Percentiles rank a stretch among this genome's conserved stretches.
Evolutionary conservation across 768 basidiomycete genomes (phyloP).

Genomic region (Podaxis mareebaensis): DNA sequence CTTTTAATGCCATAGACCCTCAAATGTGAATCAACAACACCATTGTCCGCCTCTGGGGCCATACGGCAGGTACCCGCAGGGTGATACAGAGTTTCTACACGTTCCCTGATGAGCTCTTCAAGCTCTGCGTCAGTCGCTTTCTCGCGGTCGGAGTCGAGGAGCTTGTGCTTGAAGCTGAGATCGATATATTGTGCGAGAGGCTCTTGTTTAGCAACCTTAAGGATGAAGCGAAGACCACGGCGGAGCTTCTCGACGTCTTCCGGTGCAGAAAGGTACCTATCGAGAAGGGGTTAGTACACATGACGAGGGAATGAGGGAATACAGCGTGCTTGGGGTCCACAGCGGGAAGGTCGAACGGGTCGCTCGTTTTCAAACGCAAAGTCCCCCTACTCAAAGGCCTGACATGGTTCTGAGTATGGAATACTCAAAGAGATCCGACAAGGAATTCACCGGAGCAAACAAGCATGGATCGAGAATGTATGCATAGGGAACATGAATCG

Average conservation of each 20-base stretch:
- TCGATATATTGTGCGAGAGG: conserved; percentile 35
- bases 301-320: not conserved
- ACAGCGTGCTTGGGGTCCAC: conserved; percentile 39
- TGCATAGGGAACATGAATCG: conserved; percentile 36
- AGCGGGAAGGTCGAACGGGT: conserved; percentile 36
- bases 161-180: conserved; percentile 26
- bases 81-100: conserved; percentile 49
- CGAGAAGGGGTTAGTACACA: not conserved
- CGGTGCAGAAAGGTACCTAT: conserved; percentile 38
- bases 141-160: conserved; percentile 37
- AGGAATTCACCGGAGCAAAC: conserved; percentile 33
- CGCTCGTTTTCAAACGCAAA: conserved; percentile 35
- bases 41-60: conserved; percentile 38
- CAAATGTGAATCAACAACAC: conserved; percentile 45
- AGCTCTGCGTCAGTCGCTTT: conserved; percentile 39
- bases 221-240: conserved; percentile 36
- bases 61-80: conserved; percentile 46
- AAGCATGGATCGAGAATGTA: conserved; percentile 38
- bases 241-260: conserved; percentile 40
- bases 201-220: conserved; percentile 36
- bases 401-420: not conserved
- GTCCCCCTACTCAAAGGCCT: conserved; percentile 42
- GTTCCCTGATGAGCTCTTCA: conserved; percentile 36
- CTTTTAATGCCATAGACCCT: conserved; percentile 45
- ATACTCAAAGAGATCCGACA: not conserved